Evolutionary conservation across 257 asterid genomes (phyloP).

Genomic region (Solanum peruvianum): DNA sequence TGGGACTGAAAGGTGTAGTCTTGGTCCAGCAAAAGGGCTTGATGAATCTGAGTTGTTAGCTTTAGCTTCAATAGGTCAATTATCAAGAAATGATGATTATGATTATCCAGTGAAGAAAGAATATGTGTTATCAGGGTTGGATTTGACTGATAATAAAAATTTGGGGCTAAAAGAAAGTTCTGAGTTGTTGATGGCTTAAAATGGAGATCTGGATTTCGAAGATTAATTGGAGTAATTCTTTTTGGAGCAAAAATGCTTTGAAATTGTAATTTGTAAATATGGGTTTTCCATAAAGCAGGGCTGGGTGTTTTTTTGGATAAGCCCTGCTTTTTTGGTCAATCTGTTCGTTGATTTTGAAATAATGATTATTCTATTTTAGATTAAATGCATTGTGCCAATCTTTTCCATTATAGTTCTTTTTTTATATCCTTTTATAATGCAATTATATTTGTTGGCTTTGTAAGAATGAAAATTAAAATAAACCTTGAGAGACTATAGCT

Average conservation of each 20-base stretch:
- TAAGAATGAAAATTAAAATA: neutral
- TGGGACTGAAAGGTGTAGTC: constrained; percentile 43
- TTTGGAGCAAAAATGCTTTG: neutral
- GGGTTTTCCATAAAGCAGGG: constrained; percentile 21
- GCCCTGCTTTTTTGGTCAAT: constrained; percentile 27
- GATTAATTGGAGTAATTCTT: neutral
- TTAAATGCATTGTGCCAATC: neutral
- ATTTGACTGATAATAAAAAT: constrained; percentile 9
- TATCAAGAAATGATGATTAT: constrained; percentile 16
- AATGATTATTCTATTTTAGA: neutral
- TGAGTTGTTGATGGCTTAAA: constrained; percentile 41
- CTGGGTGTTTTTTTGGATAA: constrained; percentile 36
- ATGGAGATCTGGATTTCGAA: neutral
- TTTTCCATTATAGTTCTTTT: neutral
- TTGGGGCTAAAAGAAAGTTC: constrained; percentile 17
- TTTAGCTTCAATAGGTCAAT: constrained; percentile 44
- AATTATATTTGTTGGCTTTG: neutral
- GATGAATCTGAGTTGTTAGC: constrained; percentile 70
- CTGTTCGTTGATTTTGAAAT: neutral
- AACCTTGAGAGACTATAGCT: neutral
- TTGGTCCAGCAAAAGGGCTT: constrained; percentile 66
- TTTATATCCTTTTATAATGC: neutral
- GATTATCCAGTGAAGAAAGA: constrained; percentile 9
- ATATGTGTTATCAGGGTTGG: constrained; percentile 15
- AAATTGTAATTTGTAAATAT: constrained; percentile 22